phyloP scores from a whole-genome alignment of 2,329 filamentous ascomycete genomes.

The Hypoxylon sp. region DNA sequence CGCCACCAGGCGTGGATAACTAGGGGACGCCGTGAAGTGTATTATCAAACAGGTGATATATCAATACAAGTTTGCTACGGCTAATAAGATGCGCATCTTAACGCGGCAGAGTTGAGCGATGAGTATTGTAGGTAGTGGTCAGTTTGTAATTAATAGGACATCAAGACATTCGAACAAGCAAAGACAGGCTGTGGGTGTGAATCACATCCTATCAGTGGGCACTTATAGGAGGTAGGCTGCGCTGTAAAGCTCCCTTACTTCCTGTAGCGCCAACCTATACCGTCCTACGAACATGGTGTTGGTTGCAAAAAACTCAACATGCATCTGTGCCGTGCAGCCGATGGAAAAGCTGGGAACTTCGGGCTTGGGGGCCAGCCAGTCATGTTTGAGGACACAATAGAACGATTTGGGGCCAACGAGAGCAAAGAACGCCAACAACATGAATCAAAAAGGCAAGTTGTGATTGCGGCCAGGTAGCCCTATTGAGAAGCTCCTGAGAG shows the following conservation, averaged over 20 bases:
- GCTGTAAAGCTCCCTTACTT: constrained; percentile 19
- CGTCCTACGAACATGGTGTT: constrained; percentile 18
- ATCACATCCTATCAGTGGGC: constrained; percentile 7
- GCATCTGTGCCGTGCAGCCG: constrained; percentile 9
- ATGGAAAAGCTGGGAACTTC: not conserved
- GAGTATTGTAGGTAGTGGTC: not conserved
- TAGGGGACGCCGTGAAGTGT: not conserved
- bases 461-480: not conserved
- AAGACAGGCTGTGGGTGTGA: not conserved
- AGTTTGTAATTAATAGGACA: not conserved
- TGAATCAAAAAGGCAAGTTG: not conserved
- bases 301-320: constrained; percentile 25
- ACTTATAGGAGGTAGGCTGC: constrained; percentile 9
- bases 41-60: not conserved
- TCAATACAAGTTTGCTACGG: constrained; percentile 2
- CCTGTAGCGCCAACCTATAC: constrained; percentile 1
- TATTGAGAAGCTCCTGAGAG: not conserved
- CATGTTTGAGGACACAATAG: not conserved
- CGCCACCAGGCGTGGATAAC: constrained; percentile 1
- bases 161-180: not conserved
- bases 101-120: not conserved
- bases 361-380: constrained; percentile 18
- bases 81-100: not conserved
- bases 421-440: constrained; percentile 3
- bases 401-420: not conserved